Conservation (phyloP, 345 rosid species). For the Aquilaria yunnanensis region DNA sequence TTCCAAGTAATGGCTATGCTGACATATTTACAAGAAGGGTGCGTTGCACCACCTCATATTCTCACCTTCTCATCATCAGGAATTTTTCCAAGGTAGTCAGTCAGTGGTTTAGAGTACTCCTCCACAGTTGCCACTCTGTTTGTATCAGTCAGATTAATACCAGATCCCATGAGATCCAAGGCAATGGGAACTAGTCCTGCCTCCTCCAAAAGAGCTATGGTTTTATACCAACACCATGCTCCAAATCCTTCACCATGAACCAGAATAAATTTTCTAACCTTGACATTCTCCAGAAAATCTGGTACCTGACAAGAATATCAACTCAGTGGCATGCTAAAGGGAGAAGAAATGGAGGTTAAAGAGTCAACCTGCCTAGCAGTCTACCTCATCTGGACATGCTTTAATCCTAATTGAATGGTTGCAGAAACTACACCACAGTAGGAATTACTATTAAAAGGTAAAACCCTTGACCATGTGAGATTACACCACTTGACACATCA, state of each 20-base stretch:
- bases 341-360: background rate
- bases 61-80: constrained; percentile 86
- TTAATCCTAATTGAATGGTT: too few species aligned
- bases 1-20: background rate
- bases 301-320: constrained; percentile 37
- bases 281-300: constrained; percentile 59
- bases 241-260: constrained; percentile 98
- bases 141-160: constrained; percentile 67
- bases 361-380: too few species aligned
- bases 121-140: constrained; percentile 61
- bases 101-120: constrained; percentile 81
- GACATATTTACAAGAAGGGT: constrained; percentile 1
- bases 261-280: constrained; percentile 51
- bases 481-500: too few species aligned
- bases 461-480: too few species aligned
- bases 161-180: constrained; percentile 80
- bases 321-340: constrained; percentile 3
- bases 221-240: constrained; percentile 99
- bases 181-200: constrained; percentile 66
- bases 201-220: constrained; percentile 78
- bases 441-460: too few species aligned
- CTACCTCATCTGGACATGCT: too few species aligned
- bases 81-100: constrained; percentile 48
- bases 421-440: too few species aligned
- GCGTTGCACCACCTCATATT: background rate